These are phyloP conservation scores for Xerocomus amazonicus DNA, from an alignment of 1,284 basidiomycete species.

Conservation along the genomic window DNA sequence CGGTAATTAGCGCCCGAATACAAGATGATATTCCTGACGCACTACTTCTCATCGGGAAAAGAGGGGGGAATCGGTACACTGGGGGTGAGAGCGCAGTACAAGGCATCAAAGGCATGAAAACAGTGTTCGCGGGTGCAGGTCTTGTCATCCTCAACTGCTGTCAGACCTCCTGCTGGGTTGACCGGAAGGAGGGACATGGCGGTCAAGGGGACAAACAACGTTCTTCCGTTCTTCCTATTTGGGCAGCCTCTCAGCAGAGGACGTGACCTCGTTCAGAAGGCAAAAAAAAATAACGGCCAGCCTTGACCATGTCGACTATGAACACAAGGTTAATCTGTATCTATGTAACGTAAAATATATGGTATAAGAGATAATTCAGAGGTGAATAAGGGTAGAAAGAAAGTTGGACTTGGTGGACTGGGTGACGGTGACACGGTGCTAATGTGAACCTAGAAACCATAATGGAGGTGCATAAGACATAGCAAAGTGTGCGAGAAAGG, in stretches of 20 bases:
- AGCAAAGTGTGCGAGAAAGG: conserved; percentile 19
- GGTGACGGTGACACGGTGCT: conserved; percentile 19
- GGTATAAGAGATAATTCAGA: conserved; percentile 38
- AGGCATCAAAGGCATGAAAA: conserved; percentile 74
- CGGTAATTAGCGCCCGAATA: conserved; percentile 3
- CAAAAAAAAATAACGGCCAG: conserved; percentile 9
- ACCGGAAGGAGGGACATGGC: conserved; percentile 49
- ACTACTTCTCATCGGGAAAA: conserved; percentile 74
- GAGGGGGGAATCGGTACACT: conserved; percentile 50
- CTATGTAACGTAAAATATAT: conserved; percentile 38
- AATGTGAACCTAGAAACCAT: conserved; percentile 22
- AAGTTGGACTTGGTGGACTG: conserved; percentile 11
- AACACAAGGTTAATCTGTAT: conserved; percentile 38
- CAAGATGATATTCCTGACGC: conserved; percentile 27
- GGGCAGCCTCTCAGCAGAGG: conserved; percentile 12
- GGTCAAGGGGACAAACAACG: conserved; percentile 27
- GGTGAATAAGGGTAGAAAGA: conserved; percentile 34
- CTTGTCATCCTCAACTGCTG: conserved; percentile 36
- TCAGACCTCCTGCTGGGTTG: conserved; percentile 36
- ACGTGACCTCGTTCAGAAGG: neutral
- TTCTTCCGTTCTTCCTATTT: conserved; percentile 31
- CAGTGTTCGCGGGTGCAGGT: conserved; percentile 70
- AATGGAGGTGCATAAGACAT: conserved; percentile 29
- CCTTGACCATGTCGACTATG: conserved; percentile 27
- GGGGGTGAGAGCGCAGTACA: conserved; percentile 67